Evolutionary conservation across 768 basidiomycete genomes (phyloP), one percentile per base, ranked within the genome.

Genomic region (Auricularia auricula-judae): DNA sequence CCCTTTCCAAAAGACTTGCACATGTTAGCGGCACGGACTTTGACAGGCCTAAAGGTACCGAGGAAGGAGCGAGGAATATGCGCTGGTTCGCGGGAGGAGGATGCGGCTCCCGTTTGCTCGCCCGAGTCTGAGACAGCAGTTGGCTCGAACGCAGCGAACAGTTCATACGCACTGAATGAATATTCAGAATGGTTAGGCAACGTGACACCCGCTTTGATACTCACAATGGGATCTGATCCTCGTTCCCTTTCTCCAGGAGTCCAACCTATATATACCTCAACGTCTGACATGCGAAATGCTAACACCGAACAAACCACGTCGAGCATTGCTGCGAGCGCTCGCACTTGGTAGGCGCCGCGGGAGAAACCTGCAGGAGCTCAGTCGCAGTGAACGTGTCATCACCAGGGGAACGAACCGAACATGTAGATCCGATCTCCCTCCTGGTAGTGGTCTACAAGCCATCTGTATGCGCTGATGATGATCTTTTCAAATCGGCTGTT

Each of bases 341-440:
- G 74, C 3, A 75, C 77, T 68, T 80, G 80, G 65, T 79, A 81
- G 16, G 78, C 80, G 4, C 79, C 80, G n/a, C 80, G 77, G 2
- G 80, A 80, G 66, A 78, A 81, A 3, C 79, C 79, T 81, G 43
- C 7, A 18, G 3, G 23, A 34, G 62, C 11, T 64, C 33, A 51
- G 47, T 4, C 16, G 16, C 47, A 51, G 21, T 5, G 18, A 51
- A 51, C 3, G 10, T 3, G 18, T 4, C 11, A 21, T 44, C 1
- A n/a, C 42, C 10, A 39, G 34, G 33, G 4, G n/a, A 33, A 60
- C 70, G 36, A 56, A 76, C 79, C 79, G 56, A 81, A 79, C 4
- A 81, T 62, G 67, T 71, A 80, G 23, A 81, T 75, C 33, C 64
- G 69, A 63, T 80, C 79, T 1, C 77, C 77, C 33, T 71, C 66